A percentile compares a stretch with the other conserved stretches of the same genome.
Evolutionary conservation across 2,329 filamentous ascomycete species (phyloP).

Genomic region (Paecilomyces niveus): DNA sequence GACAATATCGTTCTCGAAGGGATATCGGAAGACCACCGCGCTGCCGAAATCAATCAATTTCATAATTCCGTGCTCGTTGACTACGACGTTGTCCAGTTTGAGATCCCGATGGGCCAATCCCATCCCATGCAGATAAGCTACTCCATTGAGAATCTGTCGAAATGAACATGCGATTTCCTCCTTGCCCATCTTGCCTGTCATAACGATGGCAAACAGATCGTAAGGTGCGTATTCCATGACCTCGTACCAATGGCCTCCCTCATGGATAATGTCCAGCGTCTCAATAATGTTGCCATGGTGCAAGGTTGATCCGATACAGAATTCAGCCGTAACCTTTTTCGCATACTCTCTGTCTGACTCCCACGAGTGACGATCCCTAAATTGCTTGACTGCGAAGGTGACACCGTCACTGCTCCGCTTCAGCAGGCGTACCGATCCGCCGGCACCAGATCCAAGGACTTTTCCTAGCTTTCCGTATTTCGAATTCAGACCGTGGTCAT

Average conservation of each 20-base stretch:
- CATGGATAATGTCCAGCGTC: slow-evolving; percentile 90
- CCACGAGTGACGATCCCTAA: slow-evolving; percentile 82
- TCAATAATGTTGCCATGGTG: slow-evolving; percentile 99
- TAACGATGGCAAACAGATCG: slow-evolving; percentile 95
- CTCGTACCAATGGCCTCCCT: slow-evolving; percentile 92
- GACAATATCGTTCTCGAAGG: slow-evolving; percentile 85
- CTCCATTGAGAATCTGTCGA: slow-evolving; percentile 87
- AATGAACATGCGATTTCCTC: slow-evolving; percentile 89
- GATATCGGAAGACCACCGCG: slow-evolving; percentile 93
- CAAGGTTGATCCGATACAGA: slow-evolving; percentile 93
- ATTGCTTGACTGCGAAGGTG: slow-evolving; percentile 97
- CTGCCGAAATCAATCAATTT: slow-evolving; percentile 99
- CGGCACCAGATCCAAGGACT: slow-evolving; percentile 86
- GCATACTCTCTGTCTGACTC: slow-evolving; percentile 93
- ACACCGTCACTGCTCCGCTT: slow-evolving; percentile 87
- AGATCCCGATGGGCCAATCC: slow-evolving; percentile 90
- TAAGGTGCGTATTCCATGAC: slow-evolving; percentile 98
- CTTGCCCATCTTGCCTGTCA: slow-evolving; percentile 94
- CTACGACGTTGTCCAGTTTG: slow-evolving; percentile 96
- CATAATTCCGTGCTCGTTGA: slow-evolving; percentile 95
- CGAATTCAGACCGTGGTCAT: slow-evolving; percentile 81
- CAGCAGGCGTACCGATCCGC: slow-evolving; percentile 89
- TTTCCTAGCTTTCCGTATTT: slow-evolving; percentile 96
- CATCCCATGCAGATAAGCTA: slow-evolving; percentile 91
- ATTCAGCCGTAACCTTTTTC: slow-evolving; percentile 97